These are phyloP conservation scores for Pleurotus citrinopileatus DNA, from an alignment of 768 basidiomycete genomes.

Conservation along the genomic window DNA sequence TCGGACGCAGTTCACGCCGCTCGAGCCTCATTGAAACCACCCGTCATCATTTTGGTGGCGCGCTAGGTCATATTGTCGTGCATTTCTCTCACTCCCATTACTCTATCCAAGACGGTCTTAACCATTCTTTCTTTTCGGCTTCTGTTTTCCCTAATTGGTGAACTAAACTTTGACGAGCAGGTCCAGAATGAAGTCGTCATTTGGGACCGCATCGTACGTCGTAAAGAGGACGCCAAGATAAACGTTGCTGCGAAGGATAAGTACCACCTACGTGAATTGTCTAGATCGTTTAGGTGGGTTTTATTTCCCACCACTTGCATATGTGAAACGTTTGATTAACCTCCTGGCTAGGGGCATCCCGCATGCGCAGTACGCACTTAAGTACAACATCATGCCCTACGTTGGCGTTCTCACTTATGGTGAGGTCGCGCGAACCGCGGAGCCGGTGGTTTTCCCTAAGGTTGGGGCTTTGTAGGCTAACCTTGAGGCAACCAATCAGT, in stretches of 20 bases:
- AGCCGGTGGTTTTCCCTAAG: constrained; percentile 37
- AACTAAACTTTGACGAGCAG: constrained; percentile 27
- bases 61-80: background rate
- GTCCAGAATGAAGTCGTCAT: constrained; percentile 77
- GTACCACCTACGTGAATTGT: constrained; percentile 78
- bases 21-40: background rate
- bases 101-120: constrained; percentile 6
- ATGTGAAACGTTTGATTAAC: constrained; percentile 2
- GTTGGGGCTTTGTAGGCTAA: constrained; percentile 11
- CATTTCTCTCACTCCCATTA: background rate
- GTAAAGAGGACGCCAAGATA: constrained; percentile 71
- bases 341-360: constrained; percentile 50
- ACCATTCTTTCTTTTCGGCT: constrained; percentile 10
- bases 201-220: constrained; percentile 90
- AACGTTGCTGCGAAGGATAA: constrained; percentile 72
- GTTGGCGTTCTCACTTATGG: constrained; percentile 80
- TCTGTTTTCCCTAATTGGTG: background rate
- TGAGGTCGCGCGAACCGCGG: constrained; percentile 51
- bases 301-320: background rate
- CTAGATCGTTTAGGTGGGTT: constrained; percentile 71
- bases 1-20: background rate
- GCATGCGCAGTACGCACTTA: constrained; percentile 68
- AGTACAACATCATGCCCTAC: constrained; percentile 90
- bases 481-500: background rate
- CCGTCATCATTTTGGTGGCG: constrained; percentile 7